Conservation (phyloP, 371 early-diverging fungal species). For the Apophysomyces sp. region DNA sequence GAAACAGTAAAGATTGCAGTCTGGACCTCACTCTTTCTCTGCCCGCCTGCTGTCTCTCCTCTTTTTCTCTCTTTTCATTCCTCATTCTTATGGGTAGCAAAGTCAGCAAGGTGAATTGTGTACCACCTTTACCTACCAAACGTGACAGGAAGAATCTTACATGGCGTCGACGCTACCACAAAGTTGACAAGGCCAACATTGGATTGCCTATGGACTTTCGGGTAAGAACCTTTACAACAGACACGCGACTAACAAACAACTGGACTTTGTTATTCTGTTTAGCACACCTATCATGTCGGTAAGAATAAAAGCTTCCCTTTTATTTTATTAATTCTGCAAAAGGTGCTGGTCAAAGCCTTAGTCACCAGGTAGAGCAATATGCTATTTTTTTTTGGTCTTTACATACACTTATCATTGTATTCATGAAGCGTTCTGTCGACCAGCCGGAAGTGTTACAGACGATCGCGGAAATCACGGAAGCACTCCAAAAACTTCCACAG, state of each 20-base stretch:
- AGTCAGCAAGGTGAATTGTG: slow-evolving; percentile 30
- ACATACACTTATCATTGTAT: neutral
- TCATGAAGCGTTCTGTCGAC: neutral
- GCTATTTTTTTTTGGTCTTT: neutral
- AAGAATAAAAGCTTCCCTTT: slow-evolving; percentile 6
- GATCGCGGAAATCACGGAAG: neutral
- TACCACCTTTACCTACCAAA: slow-evolving; percentile 11
- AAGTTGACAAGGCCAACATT: slow-evolving; percentile 28
- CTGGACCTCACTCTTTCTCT: slow-evolving; percentile 4
- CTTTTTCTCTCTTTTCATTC: slow-evolving; percentile 5
- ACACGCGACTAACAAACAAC: neutral
- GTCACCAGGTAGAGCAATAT: neutral
- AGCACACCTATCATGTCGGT: slow-evolving; percentile 42
- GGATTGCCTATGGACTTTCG: slow-evolving; percentile 36
- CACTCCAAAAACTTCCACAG: neutral
- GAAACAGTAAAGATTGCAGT: slow-evolving; percentile 6
- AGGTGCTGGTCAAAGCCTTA: neutral
- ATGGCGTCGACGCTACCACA: slow-evolving; percentile 13
- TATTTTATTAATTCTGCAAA: neutral
- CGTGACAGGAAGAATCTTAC: slow-evolving; percentile 5
- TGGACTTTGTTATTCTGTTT: neutral
- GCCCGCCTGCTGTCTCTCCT: neutral
- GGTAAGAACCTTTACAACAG: slow-evolving; percentile 15
- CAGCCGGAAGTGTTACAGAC: neutral
- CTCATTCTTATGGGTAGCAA: slow-evolving; percentile 22